Evolutionary conservation across 2,329 filamentous ascomycete genomes (phyloP).

Genomic region (Blumeria hordei): DNA sequence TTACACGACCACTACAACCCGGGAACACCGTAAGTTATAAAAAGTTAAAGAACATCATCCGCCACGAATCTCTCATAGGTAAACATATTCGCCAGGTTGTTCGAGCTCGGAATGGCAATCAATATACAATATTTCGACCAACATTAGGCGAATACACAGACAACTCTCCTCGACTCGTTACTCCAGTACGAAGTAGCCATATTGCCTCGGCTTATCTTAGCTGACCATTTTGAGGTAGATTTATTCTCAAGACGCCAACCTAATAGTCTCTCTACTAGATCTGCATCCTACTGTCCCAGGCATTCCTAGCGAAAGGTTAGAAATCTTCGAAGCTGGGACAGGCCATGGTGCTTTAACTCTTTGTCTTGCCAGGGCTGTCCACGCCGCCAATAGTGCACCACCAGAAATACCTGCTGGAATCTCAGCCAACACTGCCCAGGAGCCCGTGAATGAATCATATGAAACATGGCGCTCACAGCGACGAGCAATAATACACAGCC

Average conservation of each 20-base stretch:
- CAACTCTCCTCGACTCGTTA: constrained; percentile 44
- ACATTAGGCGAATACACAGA: constrained; percentile 52
- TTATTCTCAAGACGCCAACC: constrained; percentile 50
- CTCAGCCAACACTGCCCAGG: not conserved
- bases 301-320: constrained; percentile 33
- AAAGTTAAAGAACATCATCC: constrained; percentile 10
- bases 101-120: constrained; percentile 5
- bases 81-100: constrained; percentile 6
- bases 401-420: constrained; percentile 16
- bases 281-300: constrained; percentile 47
- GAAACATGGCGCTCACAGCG: constrained; percentile 19
- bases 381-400: constrained; percentile 40
- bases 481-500: constrained; percentile 47
- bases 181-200: constrained; percentile 29
- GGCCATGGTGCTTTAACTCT: constrained; percentile 64
- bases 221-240: constrained; percentile 22
- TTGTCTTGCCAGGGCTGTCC: constrained; percentile 50
- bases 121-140: constrained; percentile 28
- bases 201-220: not conserved
- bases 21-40: not conserved
- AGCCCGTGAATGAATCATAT: constrained; percentile 5
- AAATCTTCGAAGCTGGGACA: constrained; percentile 66
- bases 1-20: not conserved
- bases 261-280: constrained; percentile 56
- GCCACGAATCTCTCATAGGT: constrained; percentile 17